These are phyloP conservation scores for Penstemon davidsonii DNA, from an alignment of 257 asterid species.

Conservation along the genomic window DNA sequence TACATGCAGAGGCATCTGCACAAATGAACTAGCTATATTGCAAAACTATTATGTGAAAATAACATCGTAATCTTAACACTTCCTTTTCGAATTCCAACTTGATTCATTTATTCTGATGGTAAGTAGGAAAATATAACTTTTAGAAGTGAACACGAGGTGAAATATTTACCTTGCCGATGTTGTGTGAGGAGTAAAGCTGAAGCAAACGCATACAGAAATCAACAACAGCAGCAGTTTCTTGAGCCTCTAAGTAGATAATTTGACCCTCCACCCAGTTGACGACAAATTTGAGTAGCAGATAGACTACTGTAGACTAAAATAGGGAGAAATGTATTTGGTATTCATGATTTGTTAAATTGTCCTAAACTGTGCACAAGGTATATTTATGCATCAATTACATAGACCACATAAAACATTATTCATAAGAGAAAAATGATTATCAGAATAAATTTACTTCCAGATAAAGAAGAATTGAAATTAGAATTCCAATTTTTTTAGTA, in stretches of 20 bases:
- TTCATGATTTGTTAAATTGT: no score
- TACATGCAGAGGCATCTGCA: slow-evolving; percentile 5
- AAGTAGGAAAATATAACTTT: slow-evolving; percentile 1
- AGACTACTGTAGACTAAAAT: slow-evolving; percentile 71
- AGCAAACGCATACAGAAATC: slow-evolving; percentile 87
- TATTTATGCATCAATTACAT: slow-evolving; percentile 6
- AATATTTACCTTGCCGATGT: slow-evolving; percentile 84
- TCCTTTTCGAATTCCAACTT: neutral
- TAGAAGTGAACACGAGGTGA: slow-evolving; percentile 5
- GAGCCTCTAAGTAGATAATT: slow-evolving; percentile 87
- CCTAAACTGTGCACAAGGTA: no score
- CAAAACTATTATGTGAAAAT: neutral
- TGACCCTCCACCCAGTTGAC: slow-evolving; percentile 96
- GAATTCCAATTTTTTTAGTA: no score
- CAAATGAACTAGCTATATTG: neutral
- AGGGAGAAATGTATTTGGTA: neutral
- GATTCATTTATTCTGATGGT: neutral
- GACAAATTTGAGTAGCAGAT: slow-evolving; percentile 87
- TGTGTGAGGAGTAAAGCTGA: slow-evolving; percentile 87
- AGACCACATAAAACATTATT: slow-evolving; percentile 5
- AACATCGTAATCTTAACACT: slow-evolving; percentile 5
- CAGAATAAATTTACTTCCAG: no score
- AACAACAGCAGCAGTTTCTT: slow-evolving; percentile 81
- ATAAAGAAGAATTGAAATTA: no score
- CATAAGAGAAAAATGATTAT: no score